Base-by-base conservation (phyloP, 306 rosid species). In the Vigna unguiculata region DNA sequence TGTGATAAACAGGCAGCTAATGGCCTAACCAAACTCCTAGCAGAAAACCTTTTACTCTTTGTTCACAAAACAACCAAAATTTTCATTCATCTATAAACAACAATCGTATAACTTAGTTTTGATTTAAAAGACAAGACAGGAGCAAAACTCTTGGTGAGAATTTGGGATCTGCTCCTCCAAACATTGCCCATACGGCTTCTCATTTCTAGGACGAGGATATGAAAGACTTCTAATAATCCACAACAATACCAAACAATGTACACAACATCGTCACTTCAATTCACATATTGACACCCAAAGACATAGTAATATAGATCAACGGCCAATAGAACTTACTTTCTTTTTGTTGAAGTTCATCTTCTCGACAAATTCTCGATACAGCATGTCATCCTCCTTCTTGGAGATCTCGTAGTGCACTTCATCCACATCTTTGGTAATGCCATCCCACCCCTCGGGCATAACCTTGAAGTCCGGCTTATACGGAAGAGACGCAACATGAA, bases 381-480 rank as follows among this genome's bases (percentile, higher is more conserved):
- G 89, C 94, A 91, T 90, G 11, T 95, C 98, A 57, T 92, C 98
- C 84, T 92, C 97, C 66, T 84, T 92, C 76, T 83, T 73, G 81
- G 98, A 95, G 76, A 95, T 92, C 83, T 92, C 96, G 36, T 90
- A 92, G 66, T 92, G 98, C 32, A 95, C 98, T 86, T 95, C 97
- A 28, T 91, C 98, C 86, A 89, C 57, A 85, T 94, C 98, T 83
- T 84, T 85, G 75, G 93, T 84, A 72, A 91, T 95, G 41, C 97
- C 98, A 78, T 95, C 98, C 98, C 98, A 95, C 74, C 97, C 98
- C 88, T 92, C 97, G 1, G 97, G 97, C 97, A 95, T 95, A 54
- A 92, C 97, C 87, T 95, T 95, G 88, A 90, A 95, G 79, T 95
- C 90, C 8, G 98, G 98, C 76, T 92, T 92, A 86, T 90, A 92